A percentile compares a stretch with the other conserved stretches of the same genome.
phyloP scores from a whole-genome alignment of 2,329 filamentous ascomycete species.

The Fusarium nodosum region DNA sequence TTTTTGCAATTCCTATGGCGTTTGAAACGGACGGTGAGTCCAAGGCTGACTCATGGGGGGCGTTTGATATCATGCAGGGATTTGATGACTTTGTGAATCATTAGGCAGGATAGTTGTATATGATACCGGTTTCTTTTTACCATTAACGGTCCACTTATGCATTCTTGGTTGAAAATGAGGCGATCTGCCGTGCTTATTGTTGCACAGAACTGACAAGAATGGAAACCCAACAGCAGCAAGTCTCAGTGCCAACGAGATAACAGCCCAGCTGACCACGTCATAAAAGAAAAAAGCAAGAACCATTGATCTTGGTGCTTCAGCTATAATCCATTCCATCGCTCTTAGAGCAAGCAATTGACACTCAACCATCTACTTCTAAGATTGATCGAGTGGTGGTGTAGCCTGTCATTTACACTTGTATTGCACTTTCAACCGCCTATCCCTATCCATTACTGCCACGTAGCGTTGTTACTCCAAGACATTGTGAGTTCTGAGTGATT shows the following conservation, averaged over 20 bases:
- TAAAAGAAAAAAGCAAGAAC: not conserved
- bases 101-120: slow-evolving; percentile 6
- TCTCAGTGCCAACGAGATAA: not conserved
- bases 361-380: not conserved
- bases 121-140: slow-evolving; percentile 9
- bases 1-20: slow-evolving; percentile 27
- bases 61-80: slow-evolving; percentile 21
- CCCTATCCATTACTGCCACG: slow-evolving; percentile 11
- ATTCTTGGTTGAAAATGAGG: slow-evolving; percentile 15
- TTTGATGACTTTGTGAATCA: slow-evolving; percentile 5
- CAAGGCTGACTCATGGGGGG: slow-evolving; percentile 13
- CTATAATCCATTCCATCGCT: not conserved
- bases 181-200: slow-evolving; percentile 2
- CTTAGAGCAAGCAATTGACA: not conserved
- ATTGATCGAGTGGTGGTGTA: not conserved
- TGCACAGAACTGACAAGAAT: not conserved
- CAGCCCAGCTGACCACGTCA: too few relatives aligned
- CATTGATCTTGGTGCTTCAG: not conserved
- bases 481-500: not conserved
- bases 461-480: not conserved
- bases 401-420: not conserved
- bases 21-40: slow-evolving; percentile 24
- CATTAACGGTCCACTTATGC: not conserved
- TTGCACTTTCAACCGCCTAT: slow-evolving; percentile 14
- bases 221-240: not conserved